Percentiles rank a stretch among this genome's conserved stretches.
These are phyloP conservation scores for Cotoneaster glaucophyllus DNA, from an alignment of 306 rosid genomes.

Conservation along the genomic window DNA sequence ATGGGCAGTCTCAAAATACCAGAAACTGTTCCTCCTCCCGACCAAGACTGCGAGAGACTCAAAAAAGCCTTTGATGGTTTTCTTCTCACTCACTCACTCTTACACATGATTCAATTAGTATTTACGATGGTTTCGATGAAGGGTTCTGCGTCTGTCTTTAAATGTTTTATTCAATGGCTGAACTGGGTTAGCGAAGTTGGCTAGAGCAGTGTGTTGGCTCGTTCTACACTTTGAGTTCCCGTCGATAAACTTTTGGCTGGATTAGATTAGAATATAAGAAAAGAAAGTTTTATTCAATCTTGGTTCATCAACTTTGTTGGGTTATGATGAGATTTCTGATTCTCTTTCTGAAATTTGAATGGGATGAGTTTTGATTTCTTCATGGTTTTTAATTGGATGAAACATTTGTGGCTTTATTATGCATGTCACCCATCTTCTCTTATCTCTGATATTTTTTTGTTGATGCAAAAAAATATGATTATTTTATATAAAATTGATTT, in stretches of 20 bases:
- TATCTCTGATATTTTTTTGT: not conserved
- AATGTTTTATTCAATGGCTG: not conserved
- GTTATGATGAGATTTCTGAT: not conserved
- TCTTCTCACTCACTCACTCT: not conserved
- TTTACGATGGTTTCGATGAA: not conserved
- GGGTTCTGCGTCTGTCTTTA: not conserved
- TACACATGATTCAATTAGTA: not conserved
- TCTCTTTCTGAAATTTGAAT: not conserved
- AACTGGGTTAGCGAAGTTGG: not conserved
- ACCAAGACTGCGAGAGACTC: constrained; percentile 56
- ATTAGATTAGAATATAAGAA: not conserved
- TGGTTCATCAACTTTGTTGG: not conserved
- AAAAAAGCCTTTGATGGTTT: constrained; percentile 67
- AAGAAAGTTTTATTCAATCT: not conserved
- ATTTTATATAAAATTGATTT: not conserved
- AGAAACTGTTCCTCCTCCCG: constrained; percentile 62
- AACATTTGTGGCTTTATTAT: not conserved
- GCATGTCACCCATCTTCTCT: not conserved
- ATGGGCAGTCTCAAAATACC: constrained; percentile 73
- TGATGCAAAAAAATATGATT: not conserved
- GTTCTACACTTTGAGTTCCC: too few species aligned
- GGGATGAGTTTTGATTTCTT: not conserved
- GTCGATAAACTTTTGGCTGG: not conserved
- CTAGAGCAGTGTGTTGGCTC: not conserved
- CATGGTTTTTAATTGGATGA: not conserved